Evolutionary conservation across 306 rosid genomes (phyloP), one percentile per base, ranked within the genome.

Genomic region (Cucurbita moschata): DNA sequence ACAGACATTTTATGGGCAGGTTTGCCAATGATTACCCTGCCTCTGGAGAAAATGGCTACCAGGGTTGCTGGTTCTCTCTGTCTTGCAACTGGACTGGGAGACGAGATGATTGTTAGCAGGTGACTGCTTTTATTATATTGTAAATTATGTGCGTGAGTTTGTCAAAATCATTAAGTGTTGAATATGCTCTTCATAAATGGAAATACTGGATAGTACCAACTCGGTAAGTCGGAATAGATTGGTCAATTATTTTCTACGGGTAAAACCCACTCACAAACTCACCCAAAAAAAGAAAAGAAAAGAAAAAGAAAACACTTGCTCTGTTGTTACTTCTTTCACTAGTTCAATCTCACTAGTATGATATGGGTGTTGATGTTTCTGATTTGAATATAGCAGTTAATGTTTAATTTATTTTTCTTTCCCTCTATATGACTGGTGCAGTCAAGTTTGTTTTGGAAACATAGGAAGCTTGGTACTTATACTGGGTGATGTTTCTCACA

Each of bases 61-160:
- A 84, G 99, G 81, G 99, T 95, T 86, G 99, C 99, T 61, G 99
- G 97, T 39, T 95, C 99, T 53, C 96, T 95, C 38, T 91, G 97
- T 80, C 87, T 91, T 19, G 90, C 99, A 26, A 87, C 99, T 60
- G 97, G 97, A 70, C 76, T 95, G 18, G 99, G 97, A 47, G 93
- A 95, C 7, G 99, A 89, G 85, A 95, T 95, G 99, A 89, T 95
- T 84, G 99, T 95, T 68, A 86, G 74, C 85, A 89, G 89, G 99
- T 90, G 52, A 53, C 26, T 46, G 19, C 39, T 59, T 57, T 62
- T 23, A 62, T 62, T 4, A n/a, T 43, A 9, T 30, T 43, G 44
- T 1, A 21, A 12, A 2, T 19, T 35, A 7, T 59, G 7, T 47
- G 15, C 43, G 23, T 21, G 37, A 44, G 38, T 55, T 15, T 23